Evolutionary conservation across 768 basidiomycete genomes (phyloP), one percentile per base, ranked within the genome.

Genomic region (Tulasnella calospora): DNA sequence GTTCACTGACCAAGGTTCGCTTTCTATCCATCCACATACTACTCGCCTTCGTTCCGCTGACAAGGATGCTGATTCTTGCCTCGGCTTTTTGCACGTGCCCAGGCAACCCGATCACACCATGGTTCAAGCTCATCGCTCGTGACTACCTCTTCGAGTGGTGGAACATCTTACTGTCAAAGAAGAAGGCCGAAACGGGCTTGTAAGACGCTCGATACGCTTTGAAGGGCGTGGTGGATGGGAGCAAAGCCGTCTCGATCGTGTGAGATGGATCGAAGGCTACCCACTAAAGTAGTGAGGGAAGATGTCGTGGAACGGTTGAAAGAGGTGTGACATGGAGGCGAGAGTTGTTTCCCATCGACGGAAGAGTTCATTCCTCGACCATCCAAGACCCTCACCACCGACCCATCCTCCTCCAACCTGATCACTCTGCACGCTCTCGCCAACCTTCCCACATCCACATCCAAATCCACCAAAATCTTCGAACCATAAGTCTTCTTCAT

Each of bases 91-190:
- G 7, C 77, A 35, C 38, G 19, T 12, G 33, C 10, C 1, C 82
- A 97, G 95, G 85, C 78, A 94, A 94, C 84, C 89, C 89, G 2
- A 99, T 99, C 84, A 99, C 98, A 10, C 98, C 98, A 0, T 99
- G 98, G 98, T 99, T 99, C 90, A 94, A 96, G 84, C 90, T 99
- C 36, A 99, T 99, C 82, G 96, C 95, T 2, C 90, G 96, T 4
- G 95, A 98, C 83, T 97, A 97, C 85, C 88, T 99, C 57, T 99
- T 96, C 83, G 95, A 94, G 33, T 99, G 98, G 98, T 99, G 98
- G 98, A 95, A 98, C 82, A 92, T 93, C 79, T 90, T 99, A 61
- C 82, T 92, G 80, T 86, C 86, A 76, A 90, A 93, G 47, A 89
- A 86, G 83, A 86, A 86, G 79, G 80, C 79, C 17, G 82, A 33